These are phyloP conservation scores for Sugiyamaella smithiae DNA, from an alignment of 805 yeast species.

Conservation along the genomic window DNA sequence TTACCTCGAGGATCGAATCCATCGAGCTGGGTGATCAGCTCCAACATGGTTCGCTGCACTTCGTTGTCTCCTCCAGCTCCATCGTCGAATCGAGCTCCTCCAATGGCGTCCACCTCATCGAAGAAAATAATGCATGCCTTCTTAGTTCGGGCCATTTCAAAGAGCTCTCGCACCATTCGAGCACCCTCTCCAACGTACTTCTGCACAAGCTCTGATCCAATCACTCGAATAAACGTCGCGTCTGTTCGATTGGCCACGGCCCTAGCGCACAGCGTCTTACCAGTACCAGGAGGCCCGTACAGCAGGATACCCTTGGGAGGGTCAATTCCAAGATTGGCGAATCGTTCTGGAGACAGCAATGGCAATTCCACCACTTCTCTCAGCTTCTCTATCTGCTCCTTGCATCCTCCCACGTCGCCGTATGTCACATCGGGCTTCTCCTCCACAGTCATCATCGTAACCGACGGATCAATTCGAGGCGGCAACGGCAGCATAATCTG, in stretches of 20 bases:
- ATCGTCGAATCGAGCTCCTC: slow-evolving; percentile 99
- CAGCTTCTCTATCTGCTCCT: slow-evolving; percentile 94
- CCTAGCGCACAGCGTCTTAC: slow-evolving; percentile 96
- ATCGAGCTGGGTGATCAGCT: slow-evolving; percentile 93
- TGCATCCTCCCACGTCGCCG: slow-evolving; percentile 97
- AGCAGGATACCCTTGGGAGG: slow-evolving; percentile 97
- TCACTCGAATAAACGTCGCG: slow-evolving; percentile 96
- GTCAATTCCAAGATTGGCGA: slow-evolving; percentile 94
- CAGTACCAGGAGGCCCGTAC: slow-evolving; percentile 99
- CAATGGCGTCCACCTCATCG: slow-evolving; percentile 98
- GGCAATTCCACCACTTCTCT: slow-evolving; percentile 97
- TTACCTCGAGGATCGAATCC: slow-evolving; percentile 99
- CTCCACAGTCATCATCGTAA: slow-evolving; percentile 99
- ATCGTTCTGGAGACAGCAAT: slow-evolving; percentile 90
- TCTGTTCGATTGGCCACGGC: slow-evolving; percentile 99
- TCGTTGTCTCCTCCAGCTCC: slow-evolving; percentile 99
- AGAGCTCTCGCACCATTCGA: slow-evolving; percentile 96
- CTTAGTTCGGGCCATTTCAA: slow-evolving; percentile 98
- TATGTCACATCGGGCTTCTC: slow-evolving; percentile 99
- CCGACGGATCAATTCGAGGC: slow-evolving; percentile 95
- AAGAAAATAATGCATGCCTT: slow-evolving; percentile 97
- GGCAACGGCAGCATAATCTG: slow-evolving; percentile 97
- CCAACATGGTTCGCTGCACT: slow-evolving; percentile 98
- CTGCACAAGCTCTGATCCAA: slow-evolving; percentile 97
- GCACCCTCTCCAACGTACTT: slow-evolving; percentile 99